Evolutionary conservation across 306 rosid species (phyloP).

Genomic region (Cyamopsis tetragonoloba): DNA sequence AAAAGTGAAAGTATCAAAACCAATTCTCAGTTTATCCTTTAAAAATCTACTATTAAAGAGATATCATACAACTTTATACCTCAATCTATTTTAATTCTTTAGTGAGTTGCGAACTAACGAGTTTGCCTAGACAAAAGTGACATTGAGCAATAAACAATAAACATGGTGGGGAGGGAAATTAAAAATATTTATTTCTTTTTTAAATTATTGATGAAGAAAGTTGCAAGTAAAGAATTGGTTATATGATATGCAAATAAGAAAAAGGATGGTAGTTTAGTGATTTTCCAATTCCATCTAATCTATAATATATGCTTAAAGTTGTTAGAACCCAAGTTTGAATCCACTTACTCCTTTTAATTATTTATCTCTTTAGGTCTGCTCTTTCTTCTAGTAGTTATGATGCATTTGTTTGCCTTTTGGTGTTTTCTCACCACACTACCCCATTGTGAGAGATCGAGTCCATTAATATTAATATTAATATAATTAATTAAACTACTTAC

Average conservation of each 20-base stretch:
- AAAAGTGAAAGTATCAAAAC: too few species aligned
- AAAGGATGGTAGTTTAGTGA: not conserved
- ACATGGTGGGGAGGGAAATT: too few species aligned
- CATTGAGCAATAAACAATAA: too few species aligned
- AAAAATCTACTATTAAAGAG: too few species aligned
- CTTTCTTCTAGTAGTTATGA: not conserved
- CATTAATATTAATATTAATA: too few species aligned
- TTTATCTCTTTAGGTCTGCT: conserved; percentile 1
- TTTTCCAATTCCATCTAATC: not conserved
- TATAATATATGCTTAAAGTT: conserved; percentile 9
- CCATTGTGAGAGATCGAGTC: not conserved
- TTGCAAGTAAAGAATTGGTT: not conserved
- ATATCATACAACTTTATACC: too few species aligned
- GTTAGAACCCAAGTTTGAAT: conserved; percentile 4
- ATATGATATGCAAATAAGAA: not conserved
- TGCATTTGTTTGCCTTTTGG: conserved; percentile 10
- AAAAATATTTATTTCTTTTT: too few species aligned
- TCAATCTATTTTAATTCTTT: too few species aligned
- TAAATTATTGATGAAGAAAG: not conserved
- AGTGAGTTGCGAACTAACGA: too few species aligned
- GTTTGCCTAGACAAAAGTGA: too few species aligned
- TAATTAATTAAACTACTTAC: conserved; percentile 4
- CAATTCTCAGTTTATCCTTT: too few species aligned
- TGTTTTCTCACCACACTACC: conserved; percentile 12
- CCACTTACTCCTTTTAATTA: not conserved